Conservation (phyloP, 2,329 filamentous ascomycete genomes). For the Xylaria sp. region DNA sequence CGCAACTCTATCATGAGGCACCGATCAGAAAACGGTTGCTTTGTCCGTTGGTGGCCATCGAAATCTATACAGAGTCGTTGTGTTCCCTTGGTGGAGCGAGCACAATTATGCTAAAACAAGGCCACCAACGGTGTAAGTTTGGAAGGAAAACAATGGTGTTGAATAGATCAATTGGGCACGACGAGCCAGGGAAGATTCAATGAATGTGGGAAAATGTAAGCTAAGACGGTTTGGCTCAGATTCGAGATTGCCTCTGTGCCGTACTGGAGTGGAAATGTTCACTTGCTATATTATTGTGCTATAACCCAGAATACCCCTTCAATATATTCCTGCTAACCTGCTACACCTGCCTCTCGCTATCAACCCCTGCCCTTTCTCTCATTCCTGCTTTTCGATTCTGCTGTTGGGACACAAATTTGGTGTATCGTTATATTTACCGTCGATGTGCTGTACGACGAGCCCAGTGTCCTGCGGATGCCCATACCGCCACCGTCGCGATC, state of each 20-base stretch:
- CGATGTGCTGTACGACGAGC: conserved; percentile 43
- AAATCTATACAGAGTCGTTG: conserved; percentile 9
- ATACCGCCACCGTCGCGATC: conserved; percentile 43
- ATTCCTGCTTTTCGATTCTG: conserved; percentile 34
- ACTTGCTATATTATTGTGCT: conserved; percentile 30
- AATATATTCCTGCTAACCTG: conserved; percentile 28
- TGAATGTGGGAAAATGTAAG: conserved; percentile 29
- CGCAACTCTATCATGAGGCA: conserved; percentile 11
- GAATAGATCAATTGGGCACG: conserved; percentile 19
- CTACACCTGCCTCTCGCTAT: conserved; percentile 2
- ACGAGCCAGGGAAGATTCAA: conserved; percentile 12
- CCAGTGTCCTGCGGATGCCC: conserved; percentile 42
- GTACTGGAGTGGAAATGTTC: conserved; percentile 24
- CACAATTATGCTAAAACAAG: conserved; percentile 16
- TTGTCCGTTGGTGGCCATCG: conserved; percentile 7
- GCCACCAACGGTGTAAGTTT: conserved; percentile 11
- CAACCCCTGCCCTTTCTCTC: not conserved
- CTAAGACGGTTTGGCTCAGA: conserved; percentile 27
- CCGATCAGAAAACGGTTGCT: conserved; percentile 1
- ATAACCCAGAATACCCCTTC: conserved; percentile 26
- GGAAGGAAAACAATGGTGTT: conserved; percentile 14
- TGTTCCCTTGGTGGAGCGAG: conserved; percentile 2
- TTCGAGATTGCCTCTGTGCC: conserved; percentile 22
- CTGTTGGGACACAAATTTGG: conserved; percentile 45
- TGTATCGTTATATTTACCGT: conserved; percentile 39